phyloP scores from a whole-genome alignment of 2,329 filamentous ascomycete species.

The Phialophora verrucosa region DNA sequence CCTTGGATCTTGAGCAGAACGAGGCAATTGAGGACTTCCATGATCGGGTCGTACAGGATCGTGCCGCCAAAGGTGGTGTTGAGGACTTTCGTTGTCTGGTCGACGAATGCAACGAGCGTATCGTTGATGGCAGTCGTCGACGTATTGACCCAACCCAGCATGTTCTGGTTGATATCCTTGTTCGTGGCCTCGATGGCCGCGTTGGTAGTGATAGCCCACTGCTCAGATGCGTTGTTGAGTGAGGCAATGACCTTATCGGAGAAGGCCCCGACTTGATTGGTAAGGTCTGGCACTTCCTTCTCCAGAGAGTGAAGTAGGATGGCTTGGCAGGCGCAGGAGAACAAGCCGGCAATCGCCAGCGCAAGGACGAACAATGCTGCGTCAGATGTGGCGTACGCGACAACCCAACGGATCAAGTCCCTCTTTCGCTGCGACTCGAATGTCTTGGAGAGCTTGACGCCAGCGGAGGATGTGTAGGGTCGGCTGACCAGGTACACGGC shows the following conservation, averaged over 20 bases:
- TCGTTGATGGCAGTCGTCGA: constrained; percentile 82
- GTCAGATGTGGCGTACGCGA: constrained; percentile 85
- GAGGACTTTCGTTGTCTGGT: constrained; percentile 75
- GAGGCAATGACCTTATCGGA: constrained; percentile 76
- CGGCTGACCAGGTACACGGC: constrained; percentile 85
- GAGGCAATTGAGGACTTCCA: constrained; percentile 83
- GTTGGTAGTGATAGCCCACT: constrained; percentile 81
- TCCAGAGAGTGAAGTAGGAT: constrained; percentile 75
- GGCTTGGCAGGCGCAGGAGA: constrained; percentile 82
- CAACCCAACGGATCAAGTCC: constrained; percentile 77
- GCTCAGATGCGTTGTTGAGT: constrained; percentile 72
- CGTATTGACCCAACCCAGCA: constrained; percentile 86
- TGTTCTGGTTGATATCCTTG: constrained; percentile 77
- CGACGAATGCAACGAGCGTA: constrained; percentile 81
- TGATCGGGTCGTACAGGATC: constrained; percentile 76
- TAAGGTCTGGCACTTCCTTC: constrained; percentile 75
- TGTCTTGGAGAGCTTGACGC: constrained; percentile 63
- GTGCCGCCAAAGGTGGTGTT: constrained; percentile 82
- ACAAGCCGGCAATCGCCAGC: constrained; percentile 78
- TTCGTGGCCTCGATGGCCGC: constrained; percentile 68
- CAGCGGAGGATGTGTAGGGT: constrained; percentile 73
- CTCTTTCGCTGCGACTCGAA: constrained; percentile 70
- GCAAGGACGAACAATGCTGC: constrained; percentile 85
- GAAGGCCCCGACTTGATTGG: constrained; percentile 76
- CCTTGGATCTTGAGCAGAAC: constrained; percentile 83